Conservation (phyloP, 805 yeast genomes). For the Candida takata region DNA sequence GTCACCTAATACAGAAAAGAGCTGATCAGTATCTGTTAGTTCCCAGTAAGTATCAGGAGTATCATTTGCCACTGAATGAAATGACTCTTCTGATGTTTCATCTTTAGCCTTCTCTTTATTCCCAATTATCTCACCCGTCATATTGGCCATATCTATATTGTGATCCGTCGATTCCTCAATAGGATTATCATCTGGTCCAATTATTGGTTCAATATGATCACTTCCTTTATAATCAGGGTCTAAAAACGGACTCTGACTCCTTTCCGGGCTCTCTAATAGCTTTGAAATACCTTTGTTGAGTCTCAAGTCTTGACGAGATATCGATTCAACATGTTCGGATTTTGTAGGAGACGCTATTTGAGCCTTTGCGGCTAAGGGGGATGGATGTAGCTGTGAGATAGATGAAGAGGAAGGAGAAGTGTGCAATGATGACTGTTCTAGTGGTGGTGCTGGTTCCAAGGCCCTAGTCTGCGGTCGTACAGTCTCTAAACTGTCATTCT, state of each 20-base stretch:
- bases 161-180: constrained; percentile 25
- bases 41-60: constrained; percentile 19
- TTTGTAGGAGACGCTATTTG: constrained; percentile 5
- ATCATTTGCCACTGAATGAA: constrained; percentile 10
- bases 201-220: constrained; percentile 9
- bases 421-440: not conserved
- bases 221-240: constrained; percentile 16
- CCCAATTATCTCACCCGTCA: too few relatives aligned
- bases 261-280: constrained; percentile 16
- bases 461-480: not conserved
- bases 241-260: constrained; percentile 23
- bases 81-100: not conserved
- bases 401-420: constrained; percentile 1
- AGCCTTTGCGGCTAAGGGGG: constrained; percentile 11
- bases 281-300: constrained; percentile 4
- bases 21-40: constrained; percentile 24
- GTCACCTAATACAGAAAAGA: constrained; percentile 24
- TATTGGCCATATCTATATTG: constrained; percentile 10
- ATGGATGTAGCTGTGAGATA: constrained; percentile 6
- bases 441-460: not conserved
- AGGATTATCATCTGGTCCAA: constrained; percentile 19
- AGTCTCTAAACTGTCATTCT: not conserved
- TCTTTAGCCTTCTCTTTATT: not conserved
- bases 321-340: constrained; percentile 6
- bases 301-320: constrained; percentile 6